phyloP scores from a whole-genome alignment of 2,329 filamentous ascomycete genomes.

The Monosporascus sp. region DNA sequence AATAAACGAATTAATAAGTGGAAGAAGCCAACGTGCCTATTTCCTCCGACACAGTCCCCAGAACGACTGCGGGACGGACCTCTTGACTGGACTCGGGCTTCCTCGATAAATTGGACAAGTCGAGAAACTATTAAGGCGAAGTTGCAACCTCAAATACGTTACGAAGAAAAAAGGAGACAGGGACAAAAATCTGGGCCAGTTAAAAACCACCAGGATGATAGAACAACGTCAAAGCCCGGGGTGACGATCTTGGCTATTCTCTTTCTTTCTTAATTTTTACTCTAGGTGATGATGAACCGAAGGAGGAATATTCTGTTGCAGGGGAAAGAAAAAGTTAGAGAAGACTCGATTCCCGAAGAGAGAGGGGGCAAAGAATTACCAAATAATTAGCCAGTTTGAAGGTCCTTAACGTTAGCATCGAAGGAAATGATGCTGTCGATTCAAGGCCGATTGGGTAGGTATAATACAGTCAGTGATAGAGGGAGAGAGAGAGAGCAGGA shows the following conservation, averaged over 20 bases:
- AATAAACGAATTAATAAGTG: slow-evolving; percentile 15
- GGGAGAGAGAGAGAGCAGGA: too few species aligned
- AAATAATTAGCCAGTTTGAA: background rate
- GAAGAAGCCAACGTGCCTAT: slow-evolving; percentile 17
- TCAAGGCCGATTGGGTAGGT: background rate
- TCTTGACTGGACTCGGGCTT: slow-evolving; percentile 5
- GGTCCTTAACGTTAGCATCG: background rate
- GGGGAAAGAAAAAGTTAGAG: background rate
- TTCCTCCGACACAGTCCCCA: slow-evolving; percentile 5
- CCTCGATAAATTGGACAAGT: background rate
- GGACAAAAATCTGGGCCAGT: slow-evolving; percentile 7
- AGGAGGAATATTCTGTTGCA: background rate
- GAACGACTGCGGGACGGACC: slow-evolving; percentile 8
- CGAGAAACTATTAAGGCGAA: background rate
- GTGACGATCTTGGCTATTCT: background rate
- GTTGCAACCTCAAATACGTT: background rate
- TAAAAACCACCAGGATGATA: slow-evolving; percentile 8
- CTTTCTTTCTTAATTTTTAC: background rate
- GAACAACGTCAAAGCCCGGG: background rate
- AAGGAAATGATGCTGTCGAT: background rate
- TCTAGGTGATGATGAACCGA: background rate
- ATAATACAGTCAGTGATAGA: background rate
- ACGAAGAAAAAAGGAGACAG: slow-evolving; percentile 6
- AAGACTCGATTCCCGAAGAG: background rate
- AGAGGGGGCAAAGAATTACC: background rate